phyloP scores from a whole-genome alignment of 2,329 filamentous ascomycete genomes.

The Colletotrichum tofieldiae region DNA sequence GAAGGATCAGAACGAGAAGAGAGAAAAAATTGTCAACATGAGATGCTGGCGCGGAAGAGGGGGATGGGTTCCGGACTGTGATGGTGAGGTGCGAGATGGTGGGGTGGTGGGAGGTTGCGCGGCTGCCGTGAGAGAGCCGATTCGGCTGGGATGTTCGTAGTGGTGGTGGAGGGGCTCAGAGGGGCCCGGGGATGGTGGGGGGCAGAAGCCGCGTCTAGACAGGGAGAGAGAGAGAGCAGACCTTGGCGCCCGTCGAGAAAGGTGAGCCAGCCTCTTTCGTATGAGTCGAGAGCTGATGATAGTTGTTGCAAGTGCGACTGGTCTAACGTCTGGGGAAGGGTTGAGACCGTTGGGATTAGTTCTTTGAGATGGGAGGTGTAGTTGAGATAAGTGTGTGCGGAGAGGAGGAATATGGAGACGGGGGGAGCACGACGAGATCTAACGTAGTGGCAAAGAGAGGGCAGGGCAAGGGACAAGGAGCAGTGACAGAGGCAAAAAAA shows the following conservation, averaged over 20 bases:
- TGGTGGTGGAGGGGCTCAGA: slow-evolving; percentile 42
- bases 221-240: neutral
- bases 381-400: slow-evolving; percentile 32
- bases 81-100: slow-evolving; percentile 28
- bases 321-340: slow-evolving; percentile 13
- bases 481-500: slow-evolving; percentile 16
- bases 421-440: slow-evolving; percentile 16
- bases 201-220: slow-evolving; percentile 35
- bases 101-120: slow-evolving; percentile 43
- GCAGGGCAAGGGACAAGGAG: slow-evolving; percentile 25
- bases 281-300: slow-evolving; percentile 13
- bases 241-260: slow-evolving; percentile 26
- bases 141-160: slow-evolving; percentile 37
- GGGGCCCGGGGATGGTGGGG: slow-evolving; percentile 37
- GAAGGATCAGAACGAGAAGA: slow-evolving; percentile 2
- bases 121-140: slow-evolving; percentile 44
- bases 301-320: neutral
- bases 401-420: slow-evolving; percentile 11
- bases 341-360: slow-evolving; percentile 12
- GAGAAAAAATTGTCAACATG: slow-evolving; percentile 20
- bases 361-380: slow-evolving; percentile 7
- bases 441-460: slow-evolving; percentile 31
- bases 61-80: slow-evolving; percentile 27
- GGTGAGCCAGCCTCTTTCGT: slow-evolving; percentile 27
- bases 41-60: slow-evolving; percentile 39